Percentiles rank a stretch among this genome's conserved stretches.
These are phyloP conservation scores for Termitomyces sp. DNA, from an alignment of 768 basidiomycete genomes.

Conservation along the genomic window DNA sequence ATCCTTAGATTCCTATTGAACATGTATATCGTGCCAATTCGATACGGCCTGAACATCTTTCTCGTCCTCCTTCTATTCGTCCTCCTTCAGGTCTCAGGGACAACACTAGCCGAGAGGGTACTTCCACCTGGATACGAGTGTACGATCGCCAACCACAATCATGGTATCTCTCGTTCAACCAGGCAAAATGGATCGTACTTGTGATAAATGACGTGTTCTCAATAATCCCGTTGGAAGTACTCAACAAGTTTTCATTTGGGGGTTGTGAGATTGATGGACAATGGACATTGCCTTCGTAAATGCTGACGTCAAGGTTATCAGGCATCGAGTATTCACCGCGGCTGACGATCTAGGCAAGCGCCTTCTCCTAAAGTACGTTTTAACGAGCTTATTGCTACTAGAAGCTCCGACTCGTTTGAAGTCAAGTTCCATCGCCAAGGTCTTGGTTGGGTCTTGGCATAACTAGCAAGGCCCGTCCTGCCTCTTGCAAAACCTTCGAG, in stretches of 20 bases:
- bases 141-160: too few species aligned
- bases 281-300: background rate
- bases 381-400: slow-evolving; percentile 4
- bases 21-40: too few species aligned
- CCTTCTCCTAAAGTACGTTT: slow-evolving; percentile 11
- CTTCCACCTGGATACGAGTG: background rate
- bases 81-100: too few species aligned
- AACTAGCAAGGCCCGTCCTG: slow-evolving; percentile 8
- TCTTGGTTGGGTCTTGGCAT: slow-evolving; percentile 12
- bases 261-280: slow-evolving; percentile 10
- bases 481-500: slow-evolving; percentile 15
- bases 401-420: slow-evolving; percentile 5
- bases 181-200: background rate
- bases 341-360: slow-evolving; percentile 18
- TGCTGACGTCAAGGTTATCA: background rate
- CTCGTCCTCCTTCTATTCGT: too few species aligned
- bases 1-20: too few species aligned
- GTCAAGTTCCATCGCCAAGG: slow-evolving; percentile 13
- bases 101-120: background rate
- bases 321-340: slow-evolving; percentile 18
- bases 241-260: too few species aligned
- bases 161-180: too few species aligned
- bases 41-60: too few species aligned
- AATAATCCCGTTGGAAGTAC: too few species aligned
- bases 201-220: background rate